Conservation (phyloP, 73 alveolate genomes). For the Stentor coeruleus region DNA sequence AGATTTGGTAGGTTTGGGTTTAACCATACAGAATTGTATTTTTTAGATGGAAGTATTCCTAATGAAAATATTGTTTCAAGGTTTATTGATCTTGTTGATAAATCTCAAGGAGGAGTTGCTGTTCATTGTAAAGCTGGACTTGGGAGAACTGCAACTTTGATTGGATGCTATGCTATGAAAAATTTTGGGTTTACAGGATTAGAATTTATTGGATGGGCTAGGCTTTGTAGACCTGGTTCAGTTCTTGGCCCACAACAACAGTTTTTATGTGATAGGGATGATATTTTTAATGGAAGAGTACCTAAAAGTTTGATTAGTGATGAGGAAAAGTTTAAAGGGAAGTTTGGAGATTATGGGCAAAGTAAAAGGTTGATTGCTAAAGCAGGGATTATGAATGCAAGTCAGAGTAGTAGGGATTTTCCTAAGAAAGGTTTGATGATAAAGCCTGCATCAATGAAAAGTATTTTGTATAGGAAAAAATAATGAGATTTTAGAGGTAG, state of each 20-base stretch:
- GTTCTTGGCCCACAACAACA: slow-evolving; percentile 76
- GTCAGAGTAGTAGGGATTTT: no score
- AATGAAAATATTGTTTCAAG: slow-evolving; percentile 47
- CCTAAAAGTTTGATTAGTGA: not conserved
- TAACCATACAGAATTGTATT: slow-evolving; percentile 60
- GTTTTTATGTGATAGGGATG: slow-evolving; percentile 24
- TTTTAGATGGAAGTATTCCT: slow-evolving; percentile 77
- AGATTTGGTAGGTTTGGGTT: slow-evolving; percentile 54
- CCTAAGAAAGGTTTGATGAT: no score
- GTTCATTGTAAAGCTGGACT: slow-evolving; percentile 91
- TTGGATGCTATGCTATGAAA: slow-evolving; percentile 82
- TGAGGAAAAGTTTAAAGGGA: not conserved
- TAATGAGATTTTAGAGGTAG: no score
- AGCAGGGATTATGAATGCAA: no score
- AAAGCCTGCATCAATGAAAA: no score
- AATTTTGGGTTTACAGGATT: slow-evolving; percentile 62
- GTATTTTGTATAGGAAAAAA: no score
- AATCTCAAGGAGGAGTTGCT: slow-evolving; percentile 76
- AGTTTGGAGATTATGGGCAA: not conserved
- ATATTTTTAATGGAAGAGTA: no score
- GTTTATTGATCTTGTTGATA: slow-evolving; percentile 52
- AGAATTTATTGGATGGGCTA: slow-evolving; percentile 75
- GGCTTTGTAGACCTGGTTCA: slow-evolving; percentile 76
- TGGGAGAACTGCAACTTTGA: slow-evolving; percentile 86
- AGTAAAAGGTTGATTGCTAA: not conserved